Percentiles rank a stretch among this genome's conserved stretches.
Conservation (phyloP, 2,329 filamentous ascomycete species). For the Scedosporium minutisporum region DNA sequence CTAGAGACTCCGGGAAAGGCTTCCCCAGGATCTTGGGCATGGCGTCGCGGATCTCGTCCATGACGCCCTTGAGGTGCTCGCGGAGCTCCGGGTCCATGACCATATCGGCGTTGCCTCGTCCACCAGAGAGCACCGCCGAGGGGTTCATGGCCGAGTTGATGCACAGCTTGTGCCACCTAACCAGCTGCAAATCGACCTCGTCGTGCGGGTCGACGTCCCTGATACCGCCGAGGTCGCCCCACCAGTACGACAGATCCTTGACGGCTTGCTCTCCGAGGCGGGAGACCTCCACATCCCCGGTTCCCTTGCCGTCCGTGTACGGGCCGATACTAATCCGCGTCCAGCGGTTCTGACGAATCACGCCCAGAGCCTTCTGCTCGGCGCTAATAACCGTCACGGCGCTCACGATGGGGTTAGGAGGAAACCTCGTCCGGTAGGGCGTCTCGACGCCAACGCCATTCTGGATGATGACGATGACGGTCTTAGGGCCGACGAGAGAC, state of each 20-base stretch:
- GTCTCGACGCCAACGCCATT: slow-evolving; percentile 63
- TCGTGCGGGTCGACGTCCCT: slow-evolving; percentile 55
- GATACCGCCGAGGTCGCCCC: slow-evolving; percentile 47
- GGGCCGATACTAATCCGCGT: slow-evolving; percentile 62
- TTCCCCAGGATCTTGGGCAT: slow-evolving; percentile 53
- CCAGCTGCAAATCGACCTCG: slow-evolving; percentile 57
- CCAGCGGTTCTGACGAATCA: slow-evolving; percentile 63
- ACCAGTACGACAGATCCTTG: slow-evolving; percentile 39
- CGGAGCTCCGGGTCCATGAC: slow-evolving; percentile 52
- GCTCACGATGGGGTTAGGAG: slow-evolving; percentile 49
- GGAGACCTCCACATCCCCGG: slow-evolving; percentile 32
- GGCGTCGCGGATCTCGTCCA: slow-evolving; percentile 58
- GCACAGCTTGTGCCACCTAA: slow-evolving; percentile 68
- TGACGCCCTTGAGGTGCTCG: slow-evolving; percentile 52
- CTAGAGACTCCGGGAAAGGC: slow-evolving; percentile 48
- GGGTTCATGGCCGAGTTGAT: slow-evolving; percentile 72
- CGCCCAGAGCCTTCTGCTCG: slow-evolving; percentile 53
- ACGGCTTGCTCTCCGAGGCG: not conserved
- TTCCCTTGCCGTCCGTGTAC: slow-evolving; percentile 42
- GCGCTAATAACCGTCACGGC: slow-evolving; percentile 62
- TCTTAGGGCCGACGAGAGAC: slow-evolving; percentile 43
- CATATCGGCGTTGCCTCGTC: slow-evolving; percentile 57
- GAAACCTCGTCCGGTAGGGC: slow-evolving; percentile 55
- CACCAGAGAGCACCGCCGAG: slow-evolving; percentile 56
- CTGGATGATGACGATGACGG: slow-evolving; percentile 58